phyloP scores from a whole-genome alignment of 176 grass and related monocot genomes.

The Triticum dicoccoides region DNA sequence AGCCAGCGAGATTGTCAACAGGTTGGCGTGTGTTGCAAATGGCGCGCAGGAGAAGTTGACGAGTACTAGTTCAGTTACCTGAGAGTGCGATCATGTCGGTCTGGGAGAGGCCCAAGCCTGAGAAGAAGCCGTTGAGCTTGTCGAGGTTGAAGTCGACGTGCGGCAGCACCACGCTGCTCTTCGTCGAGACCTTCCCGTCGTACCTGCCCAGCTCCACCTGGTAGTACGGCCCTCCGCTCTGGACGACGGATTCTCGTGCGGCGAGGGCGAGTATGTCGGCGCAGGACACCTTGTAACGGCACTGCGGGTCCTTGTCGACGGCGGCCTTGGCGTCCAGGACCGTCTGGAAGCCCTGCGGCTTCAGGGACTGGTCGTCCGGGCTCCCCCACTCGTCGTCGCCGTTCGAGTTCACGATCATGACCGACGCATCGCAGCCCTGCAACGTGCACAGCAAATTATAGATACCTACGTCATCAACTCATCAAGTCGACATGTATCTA shows the following conservation, averaged over 20 bases:
- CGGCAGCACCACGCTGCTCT: conserved; percentile 46
- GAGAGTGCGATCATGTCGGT: conserved; percentile 76
- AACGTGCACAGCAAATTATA: not conserved
- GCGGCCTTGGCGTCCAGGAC: conserved; percentile 54
- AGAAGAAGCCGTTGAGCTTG: conserved; percentile 59
- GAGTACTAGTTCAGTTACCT: conserved; percentile 11
- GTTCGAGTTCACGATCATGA: conserved; percentile 51
- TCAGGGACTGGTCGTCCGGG: conserved; percentile 47
- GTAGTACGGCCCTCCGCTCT: conserved; percentile 67
- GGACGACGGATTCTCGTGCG: conserved; percentile 48
- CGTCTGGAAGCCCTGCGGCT: conserved; percentile 45
- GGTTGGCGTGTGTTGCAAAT: conserved; percentile 10
- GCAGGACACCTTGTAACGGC: conserved; percentile 66
- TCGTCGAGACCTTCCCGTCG: conserved; percentile 52
- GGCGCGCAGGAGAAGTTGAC: not conserved
- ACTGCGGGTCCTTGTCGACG: conserved; percentile 52
- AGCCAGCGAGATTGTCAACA: not conserved
- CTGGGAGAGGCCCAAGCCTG: conserved; percentile 43
- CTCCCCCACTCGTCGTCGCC: conserved; percentile 63
- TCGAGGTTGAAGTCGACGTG: conserved; percentile 51
- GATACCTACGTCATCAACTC: too few species aligned
- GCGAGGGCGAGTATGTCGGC: conserved; percentile 76
- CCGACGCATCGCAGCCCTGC: conserved; percentile 67
- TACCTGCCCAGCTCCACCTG: conserved; percentile 65
- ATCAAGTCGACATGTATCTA: too few species aligned